phyloP scores from a whole-genome alignment of 768 basidiomycete genomes.

The Lentinula edodes region DNA sequence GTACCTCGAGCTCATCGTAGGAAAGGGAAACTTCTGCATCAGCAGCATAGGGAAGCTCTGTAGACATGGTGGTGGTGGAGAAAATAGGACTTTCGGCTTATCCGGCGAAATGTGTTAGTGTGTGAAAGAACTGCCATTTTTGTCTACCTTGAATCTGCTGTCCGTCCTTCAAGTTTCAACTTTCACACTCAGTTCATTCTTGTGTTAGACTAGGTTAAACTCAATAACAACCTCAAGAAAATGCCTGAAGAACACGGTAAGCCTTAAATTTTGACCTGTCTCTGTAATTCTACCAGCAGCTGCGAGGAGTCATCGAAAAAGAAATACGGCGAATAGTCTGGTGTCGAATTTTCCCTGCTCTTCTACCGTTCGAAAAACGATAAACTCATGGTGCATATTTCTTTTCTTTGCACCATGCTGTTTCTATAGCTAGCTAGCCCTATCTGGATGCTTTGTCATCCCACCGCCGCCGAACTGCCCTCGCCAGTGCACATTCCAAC shows the following conservation, averaged over 20 bases:
- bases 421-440: slow-evolving; percentile 64
- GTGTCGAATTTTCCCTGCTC: neutral
- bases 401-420: slow-evolving; percentile 47
- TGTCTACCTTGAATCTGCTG: neutral
- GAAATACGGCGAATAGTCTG: neutral
- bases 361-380: slow-evolving; percentile 31
- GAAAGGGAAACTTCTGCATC: slow-evolving; percentile 87
- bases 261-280: slow-evolving; percentile 18
- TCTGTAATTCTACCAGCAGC: slow-evolving; percentile 5
- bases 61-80: slow-evolving; percentile 38
- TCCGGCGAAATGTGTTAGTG: neutral
- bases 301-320: neutral
- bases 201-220: too few relatives aligned
- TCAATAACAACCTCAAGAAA: neutral
- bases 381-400: slow-evolving; percentile 62
- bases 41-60: slow-evolving; percentile 92
- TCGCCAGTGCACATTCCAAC: slow-evolving; percentile 27
- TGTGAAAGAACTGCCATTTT: neutral
- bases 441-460: slow-evolving; percentile 24
- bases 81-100: neutral
- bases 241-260: slow-evolving; percentile 55
- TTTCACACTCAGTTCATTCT: neutral
- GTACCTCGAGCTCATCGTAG: slow-evolving; percentile 86
- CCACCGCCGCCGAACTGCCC: slow-evolving; percentile 27
- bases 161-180: neutral